A percentile compares a stretch with the other conserved stretches of the same genome.
These are phyloP conservation scores for Metarhizium brunneum DNA, from an alignment of 2,329 filamentous ascomycete species.

Conservation along the genomic window DNA sequence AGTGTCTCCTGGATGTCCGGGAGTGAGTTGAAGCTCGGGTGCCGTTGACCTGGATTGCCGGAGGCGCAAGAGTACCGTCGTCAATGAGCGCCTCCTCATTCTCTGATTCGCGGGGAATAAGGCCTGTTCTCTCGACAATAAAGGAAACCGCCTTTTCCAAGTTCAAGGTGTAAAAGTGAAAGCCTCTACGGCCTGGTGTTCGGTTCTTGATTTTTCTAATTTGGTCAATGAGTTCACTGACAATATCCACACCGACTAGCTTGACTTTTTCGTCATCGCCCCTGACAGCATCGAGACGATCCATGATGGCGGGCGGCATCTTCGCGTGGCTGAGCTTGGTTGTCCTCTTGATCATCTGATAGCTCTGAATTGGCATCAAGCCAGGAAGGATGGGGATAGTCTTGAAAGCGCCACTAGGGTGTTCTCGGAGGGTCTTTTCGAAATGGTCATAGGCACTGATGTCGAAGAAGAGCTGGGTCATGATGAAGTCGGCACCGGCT, in stretches of 20 bases:
- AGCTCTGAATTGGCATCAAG: slow-evolving; percentile 95
- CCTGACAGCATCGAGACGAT: slow-evolving; percentile 62
- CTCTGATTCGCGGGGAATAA: slow-evolving; percentile 61
- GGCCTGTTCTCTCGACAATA: slow-evolving; percentile 74
- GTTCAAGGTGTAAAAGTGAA: slow-evolving; percentile 97
- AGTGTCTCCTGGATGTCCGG: slow-evolving; percentile 51
- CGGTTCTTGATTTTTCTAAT: slow-evolving; percentile 57
- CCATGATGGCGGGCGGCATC: slow-evolving; percentile 62
- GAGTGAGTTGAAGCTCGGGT: slow-evolving; percentile 23
- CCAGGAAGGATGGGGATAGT: slow-evolving; percentile 86
- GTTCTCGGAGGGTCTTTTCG: slow-evolving; percentile 65
- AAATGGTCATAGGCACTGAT: slow-evolving; percentile 72
- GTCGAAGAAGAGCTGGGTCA: slow-evolving; percentile 97
- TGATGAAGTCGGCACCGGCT: slow-evolving; percentile 93
- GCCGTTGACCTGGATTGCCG: slow-evolving; percentile 40
- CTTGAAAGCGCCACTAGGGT: slow-evolving; percentile 79
- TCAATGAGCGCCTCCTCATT: slow-evolving; percentile 43
- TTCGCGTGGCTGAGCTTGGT: slow-evolving; percentile 89
- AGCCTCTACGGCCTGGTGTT: slow-evolving; percentile 59
- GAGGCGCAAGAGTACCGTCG: slow-evolving; percentile 23
- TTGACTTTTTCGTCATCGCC: slow-evolving; percentile 77
- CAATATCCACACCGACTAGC: slow-evolving; percentile 67
- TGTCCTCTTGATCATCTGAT: slow-evolving; percentile 87
- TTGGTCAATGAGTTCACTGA: slow-evolving; percentile 74
- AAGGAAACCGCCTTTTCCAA: slow-evolving; percentile 93